Conservation (phyloP, 2,329 filamentous ascomycete species). For the Arachnomyces sp. region DNA sequence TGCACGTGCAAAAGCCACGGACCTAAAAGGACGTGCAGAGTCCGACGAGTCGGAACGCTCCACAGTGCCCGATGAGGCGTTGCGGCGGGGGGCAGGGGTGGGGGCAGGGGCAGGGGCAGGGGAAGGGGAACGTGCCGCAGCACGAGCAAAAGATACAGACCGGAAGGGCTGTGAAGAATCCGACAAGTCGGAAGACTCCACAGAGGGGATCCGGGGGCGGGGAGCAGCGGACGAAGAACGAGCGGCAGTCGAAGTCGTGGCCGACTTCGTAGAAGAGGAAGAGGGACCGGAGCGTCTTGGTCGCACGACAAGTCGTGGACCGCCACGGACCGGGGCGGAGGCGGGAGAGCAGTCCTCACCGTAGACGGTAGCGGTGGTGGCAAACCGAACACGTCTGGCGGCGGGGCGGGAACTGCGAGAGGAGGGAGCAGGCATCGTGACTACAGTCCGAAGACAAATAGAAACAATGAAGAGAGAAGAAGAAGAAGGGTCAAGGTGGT, state of each 20-base stretch:
- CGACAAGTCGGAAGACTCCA: conserved; percentile 6
- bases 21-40: too few relatives aligned
- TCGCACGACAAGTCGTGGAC: too few relatives aligned
- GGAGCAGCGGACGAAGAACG: conserved; percentile 7
- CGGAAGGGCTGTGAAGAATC: neutral
- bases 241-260: conserved; percentile 1
- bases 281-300: neutral
- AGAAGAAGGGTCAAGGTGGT: neutral
- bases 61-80: too few relatives aligned
- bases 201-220: conserved; percentile 15
- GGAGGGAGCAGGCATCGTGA: too few relatives aligned
- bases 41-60: too few relatives aligned
- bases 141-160: conserved; percentile 9
- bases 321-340: neutral
- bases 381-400: conserved; percentile 9
- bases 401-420: too few relatives aligned
- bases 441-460: too few relatives aligned
- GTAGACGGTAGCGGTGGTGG: conserved; percentile 11
- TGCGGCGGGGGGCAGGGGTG: too few relatives aligned
- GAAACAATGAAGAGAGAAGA: neutral
- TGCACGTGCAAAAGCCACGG: conserved; percentile 5
- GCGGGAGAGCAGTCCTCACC: conserved; percentile 6
- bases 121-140: conserved; percentile 8
- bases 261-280: neutral
- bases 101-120: conserved; percentile 5